Conservation (phyloP, 306 rosid genomes). For the Quercus alba region DNA sequence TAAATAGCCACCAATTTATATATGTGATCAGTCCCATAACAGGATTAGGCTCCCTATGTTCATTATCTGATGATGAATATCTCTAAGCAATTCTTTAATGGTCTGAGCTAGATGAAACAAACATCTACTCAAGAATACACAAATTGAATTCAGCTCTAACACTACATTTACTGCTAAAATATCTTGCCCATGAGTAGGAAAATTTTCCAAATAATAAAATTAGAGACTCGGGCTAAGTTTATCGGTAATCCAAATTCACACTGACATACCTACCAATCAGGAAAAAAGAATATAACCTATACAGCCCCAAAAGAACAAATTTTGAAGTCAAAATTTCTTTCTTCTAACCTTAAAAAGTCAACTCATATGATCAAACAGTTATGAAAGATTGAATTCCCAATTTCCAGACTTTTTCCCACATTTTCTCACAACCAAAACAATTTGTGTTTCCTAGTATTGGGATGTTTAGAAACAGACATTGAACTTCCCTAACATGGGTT, state of each 20-base stretch:
- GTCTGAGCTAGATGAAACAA: neutral
- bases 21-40: neutral
- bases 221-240: neutral
- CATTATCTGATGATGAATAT: neutral
- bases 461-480: neutral
- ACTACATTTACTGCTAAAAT: too few relatives aligned
- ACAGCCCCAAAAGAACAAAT: neutral
- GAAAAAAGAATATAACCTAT: neutral
- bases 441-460: neutral
- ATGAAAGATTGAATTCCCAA: neutral
- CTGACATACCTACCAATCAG: too few relatives aligned
- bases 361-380: neutral
- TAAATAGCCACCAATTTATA: neutral
- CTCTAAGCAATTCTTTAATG: neutral
- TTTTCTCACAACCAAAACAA: neutral
- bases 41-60: neutral
- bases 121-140: neutral
- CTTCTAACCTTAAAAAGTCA: neutral
- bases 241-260: too few relatives aligned
- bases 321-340: neutral
- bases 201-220: neutral
- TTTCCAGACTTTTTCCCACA: neutral
- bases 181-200: neutral
- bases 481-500: constrained; percentile 4
- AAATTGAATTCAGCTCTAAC: too few relatives aligned